Base-by-base conservation (phyloP, 495 filamentous ascomycete genomes). In the Podospora conica region DNA sequence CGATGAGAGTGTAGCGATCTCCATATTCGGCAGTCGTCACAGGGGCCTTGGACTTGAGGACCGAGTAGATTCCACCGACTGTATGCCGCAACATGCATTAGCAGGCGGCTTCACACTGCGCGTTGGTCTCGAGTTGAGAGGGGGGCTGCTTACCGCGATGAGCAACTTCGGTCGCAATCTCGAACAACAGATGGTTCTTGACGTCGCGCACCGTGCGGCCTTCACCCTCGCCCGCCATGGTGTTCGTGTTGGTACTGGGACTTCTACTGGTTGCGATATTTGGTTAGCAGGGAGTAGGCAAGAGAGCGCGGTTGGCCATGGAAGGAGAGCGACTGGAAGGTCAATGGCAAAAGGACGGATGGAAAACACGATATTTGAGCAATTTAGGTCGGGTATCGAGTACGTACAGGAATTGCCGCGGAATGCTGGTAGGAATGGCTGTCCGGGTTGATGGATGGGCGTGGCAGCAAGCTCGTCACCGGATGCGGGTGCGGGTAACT, bases 1-100 rank as follows among this genome's bases (percentile, higher is more conserved):
- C 95, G 76, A 98, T 93, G 59, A 98, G 83, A 53, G 91, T 96
- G 79, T 98, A 98, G 65, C 92, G 87, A 64, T 97, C 91, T 71
- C 95, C 96, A 94, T 98, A 98, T 77, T 98, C 95, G 20, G 92
- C 92, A 0, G 95, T 96, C 27, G 95, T 98, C 58, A 98, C 94
- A 9, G 95, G 93, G 21, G 95, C 94, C 77, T 98, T 98, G 61
- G 95, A 98, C 80, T 98, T 98, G 74, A 98, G 87, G 61, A 98
- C 95, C 15, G 94, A 97, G 81, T 98, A 98, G 79, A 98, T 98
- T 68, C 95, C 95, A 73, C 95, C 95, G 64, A 98, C 95, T 94
- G 66, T 40, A 61, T n/a, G 53, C 2, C 48, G 18, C 40, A 10
- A 25, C n/a, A n/a, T n/a, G 22, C 55, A n/a, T 57, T 57, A 27